Evolutionary conservation across 2,329 filamentous ascomycete genomes (phyloP).

Genomic region (Ampelomyces quisqualis): DNA sequence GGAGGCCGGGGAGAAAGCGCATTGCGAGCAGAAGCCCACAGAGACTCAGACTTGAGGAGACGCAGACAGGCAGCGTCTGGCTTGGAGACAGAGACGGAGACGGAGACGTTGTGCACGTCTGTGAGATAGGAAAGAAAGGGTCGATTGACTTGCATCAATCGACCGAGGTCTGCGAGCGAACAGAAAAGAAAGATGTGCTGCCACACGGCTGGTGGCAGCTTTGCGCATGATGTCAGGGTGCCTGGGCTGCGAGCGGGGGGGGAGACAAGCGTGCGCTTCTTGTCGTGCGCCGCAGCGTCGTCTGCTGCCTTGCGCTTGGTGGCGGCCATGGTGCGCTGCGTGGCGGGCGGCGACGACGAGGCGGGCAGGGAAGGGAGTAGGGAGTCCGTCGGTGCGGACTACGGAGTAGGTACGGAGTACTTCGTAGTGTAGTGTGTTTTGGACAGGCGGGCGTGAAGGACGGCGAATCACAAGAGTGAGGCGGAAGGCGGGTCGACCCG

Average conservation of each 20-base stretch:
- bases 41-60: constrained; percentile 60
- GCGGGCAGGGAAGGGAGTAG: no score
- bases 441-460: neutral
- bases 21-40: constrained; percentile 72
- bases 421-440: neutral
- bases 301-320: constrained; percentile 43
- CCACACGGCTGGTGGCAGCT: constrained; percentile 65
- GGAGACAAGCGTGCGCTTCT: constrained; percentile 37
- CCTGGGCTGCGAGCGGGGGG: constrained; percentile 12
- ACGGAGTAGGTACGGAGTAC: no score
- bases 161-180: constrained; percentile 63
- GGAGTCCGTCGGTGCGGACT: no score
- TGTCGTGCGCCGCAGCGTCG: constrained; percentile 23
- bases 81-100: constrained; percentile 34
- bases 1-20: constrained; percentile 67
- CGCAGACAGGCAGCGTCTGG: constrained; percentile 34
- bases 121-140: constrained; percentile 58
- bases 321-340: constrained; percentile 13
- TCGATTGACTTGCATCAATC: constrained; percentile 67
- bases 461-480: constrained; percentile 7
- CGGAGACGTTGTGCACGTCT: constrained; percentile 38
- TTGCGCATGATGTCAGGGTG: constrained; percentile 30
- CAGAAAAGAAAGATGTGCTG: constrained; percentile 68
- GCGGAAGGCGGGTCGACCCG: no score
- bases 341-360: constrained; percentile 9